Evolutionary conservation across 805 yeast species (phyloP).

Genomic region (Saccharomyces eubayanus): DNA sequence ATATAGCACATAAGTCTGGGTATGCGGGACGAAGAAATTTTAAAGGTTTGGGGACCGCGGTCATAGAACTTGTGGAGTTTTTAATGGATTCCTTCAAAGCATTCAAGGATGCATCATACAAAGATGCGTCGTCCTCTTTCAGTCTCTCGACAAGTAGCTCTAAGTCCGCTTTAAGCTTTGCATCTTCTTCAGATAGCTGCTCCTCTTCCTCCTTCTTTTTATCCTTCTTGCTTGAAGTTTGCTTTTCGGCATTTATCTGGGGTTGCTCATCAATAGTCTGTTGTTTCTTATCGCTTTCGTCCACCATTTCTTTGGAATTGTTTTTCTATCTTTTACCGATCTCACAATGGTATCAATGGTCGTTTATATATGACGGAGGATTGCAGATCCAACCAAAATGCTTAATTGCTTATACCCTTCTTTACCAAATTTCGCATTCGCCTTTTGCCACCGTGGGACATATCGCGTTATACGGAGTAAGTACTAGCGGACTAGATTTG

Average conservation of each 20-base stretch:
- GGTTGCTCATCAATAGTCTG: constrained; percentile 8
- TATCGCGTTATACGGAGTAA: background rate
- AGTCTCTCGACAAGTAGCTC: constrained; percentile 80
- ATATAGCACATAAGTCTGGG: constrained; percentile 54
- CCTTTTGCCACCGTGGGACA: background rate
- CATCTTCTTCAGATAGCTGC: constrained; percentile 89
- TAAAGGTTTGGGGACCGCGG: constrained; percentile 98
- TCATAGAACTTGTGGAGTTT: constrained; percentile 95
- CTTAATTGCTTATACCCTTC: background rate
- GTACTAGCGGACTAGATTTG: background rate
- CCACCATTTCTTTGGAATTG: constrained; percentile 10
- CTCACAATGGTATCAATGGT: background rate
- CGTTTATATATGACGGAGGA: background rate
- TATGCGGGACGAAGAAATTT: constrained; percentile 89
- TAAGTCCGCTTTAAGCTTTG: constrained; percentile 74
- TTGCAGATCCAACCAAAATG: background rate
- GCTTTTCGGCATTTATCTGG: background rate
- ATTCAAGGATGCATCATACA: constrained; percentile 55
- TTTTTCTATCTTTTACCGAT: background rate
- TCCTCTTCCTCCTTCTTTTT: constrained; percentile 46
- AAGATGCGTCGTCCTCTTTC: constrained; percentile 38
- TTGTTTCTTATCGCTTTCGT: constrained; percentile 9
- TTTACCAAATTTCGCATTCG: background rate
- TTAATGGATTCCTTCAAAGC: constrained; percentile 70
- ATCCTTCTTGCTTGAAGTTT: constrained; percentile 19